phyloP scores from a whole-genome alignment of 768 basidiomycete species.

The Suillus luteus region DNA sequence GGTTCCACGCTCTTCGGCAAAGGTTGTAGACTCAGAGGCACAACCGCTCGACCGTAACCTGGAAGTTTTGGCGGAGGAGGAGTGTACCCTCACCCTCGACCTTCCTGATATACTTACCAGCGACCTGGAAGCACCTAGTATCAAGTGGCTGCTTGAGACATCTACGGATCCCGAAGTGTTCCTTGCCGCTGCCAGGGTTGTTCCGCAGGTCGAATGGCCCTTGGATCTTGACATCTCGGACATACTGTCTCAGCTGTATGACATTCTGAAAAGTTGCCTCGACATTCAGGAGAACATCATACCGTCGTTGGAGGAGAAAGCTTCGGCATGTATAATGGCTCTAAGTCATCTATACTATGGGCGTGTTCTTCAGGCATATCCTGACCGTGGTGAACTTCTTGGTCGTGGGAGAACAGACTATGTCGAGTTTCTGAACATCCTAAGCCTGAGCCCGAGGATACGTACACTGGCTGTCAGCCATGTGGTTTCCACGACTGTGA shows the following conservation, averaged over 20 bases:
- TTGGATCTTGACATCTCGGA: not conserved
- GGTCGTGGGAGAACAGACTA: accelerated
- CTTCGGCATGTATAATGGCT: not conserved
- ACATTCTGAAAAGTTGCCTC: not conserved
- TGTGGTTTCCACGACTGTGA: too few species aligned
- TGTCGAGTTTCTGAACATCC: too few species aligned
- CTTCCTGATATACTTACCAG: not conserved
- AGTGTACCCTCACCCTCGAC: not conserved
- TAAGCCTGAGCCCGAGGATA: too few species aligned
- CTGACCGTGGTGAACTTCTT: not conserved
- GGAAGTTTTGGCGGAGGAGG: not conserved
- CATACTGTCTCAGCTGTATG: not conserved
- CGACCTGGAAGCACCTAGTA: not conserved
- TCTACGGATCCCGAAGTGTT: conserved; percentile 18
- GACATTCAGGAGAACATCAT: not conserved
- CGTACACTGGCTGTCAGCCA: too few species aligned
- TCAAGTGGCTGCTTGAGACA: conserved; percentile 21
- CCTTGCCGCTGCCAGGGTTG: conserved; percentile 8
- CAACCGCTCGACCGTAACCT: not conserved
- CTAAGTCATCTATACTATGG: not conserved
- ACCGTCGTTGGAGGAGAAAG: not conserved
- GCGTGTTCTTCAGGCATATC: not conserved
- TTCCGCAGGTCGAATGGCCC: conserved; percentile 17
- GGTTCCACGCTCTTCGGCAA: not conserved
- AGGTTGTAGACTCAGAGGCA: not conserved